phyloP scores from a whole-genome alignment of 1,284 basidiomycete genomes.

The Apiotrichum domesticum region DNA sequence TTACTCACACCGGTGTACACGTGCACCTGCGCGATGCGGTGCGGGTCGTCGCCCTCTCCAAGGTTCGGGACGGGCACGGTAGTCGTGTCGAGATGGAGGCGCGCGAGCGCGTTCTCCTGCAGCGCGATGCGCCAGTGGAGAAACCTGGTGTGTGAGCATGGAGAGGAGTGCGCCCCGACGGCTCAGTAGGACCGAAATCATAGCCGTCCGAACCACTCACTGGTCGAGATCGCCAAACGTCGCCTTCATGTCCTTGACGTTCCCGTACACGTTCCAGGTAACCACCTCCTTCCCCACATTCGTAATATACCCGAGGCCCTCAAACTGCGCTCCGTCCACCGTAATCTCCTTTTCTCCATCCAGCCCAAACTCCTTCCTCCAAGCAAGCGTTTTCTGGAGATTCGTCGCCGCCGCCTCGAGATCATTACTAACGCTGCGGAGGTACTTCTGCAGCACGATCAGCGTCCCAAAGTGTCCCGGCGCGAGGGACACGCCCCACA shows the following conservation, averaged over 20 bases:
- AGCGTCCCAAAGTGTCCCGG: conserved; percentile 16
- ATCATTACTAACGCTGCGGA: conserved; percentile 17
- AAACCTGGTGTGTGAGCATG: conserved; percentile 10
- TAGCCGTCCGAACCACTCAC: conserved; percentile 6
- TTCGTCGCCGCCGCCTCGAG: conserved; percentile 14
- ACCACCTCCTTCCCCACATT: conserved; percentile 17
- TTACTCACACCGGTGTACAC: conserved; percentile 12
- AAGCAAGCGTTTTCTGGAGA: conserved; percentile 20
- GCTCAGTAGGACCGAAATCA: background rate
- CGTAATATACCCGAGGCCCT: conserved; percentile 26
- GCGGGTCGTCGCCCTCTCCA: conserved; percentile 16
- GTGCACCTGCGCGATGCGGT: conserved; percentile 26
- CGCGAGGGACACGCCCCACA: conserved; percentile 26
- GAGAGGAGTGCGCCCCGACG: no score
- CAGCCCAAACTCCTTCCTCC: conserved; percentile 25
- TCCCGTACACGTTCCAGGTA: conserved; percentile 29
- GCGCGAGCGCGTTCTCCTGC: conserved; percentile 20
- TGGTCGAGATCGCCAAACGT: conserved; percentile 26
- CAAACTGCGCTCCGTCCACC: conserved; percentile 10
- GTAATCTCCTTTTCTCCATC: background rate
- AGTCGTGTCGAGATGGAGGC: conserved; percentile 18
- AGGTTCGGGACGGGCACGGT: conserved; percentile 20
- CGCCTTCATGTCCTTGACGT: conserved; percentile 12
- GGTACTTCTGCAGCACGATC: conserved; percentile 26
- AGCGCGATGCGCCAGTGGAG: conserved; percentile 26